A percentile compares a stretch with the other conserved stretches of the same genome.
These are phyloP conservation scores for Debaryomyces udenii DNA, from an alignment of 1,139 yeast genomes.

Conservation along the genomic window DNA sequence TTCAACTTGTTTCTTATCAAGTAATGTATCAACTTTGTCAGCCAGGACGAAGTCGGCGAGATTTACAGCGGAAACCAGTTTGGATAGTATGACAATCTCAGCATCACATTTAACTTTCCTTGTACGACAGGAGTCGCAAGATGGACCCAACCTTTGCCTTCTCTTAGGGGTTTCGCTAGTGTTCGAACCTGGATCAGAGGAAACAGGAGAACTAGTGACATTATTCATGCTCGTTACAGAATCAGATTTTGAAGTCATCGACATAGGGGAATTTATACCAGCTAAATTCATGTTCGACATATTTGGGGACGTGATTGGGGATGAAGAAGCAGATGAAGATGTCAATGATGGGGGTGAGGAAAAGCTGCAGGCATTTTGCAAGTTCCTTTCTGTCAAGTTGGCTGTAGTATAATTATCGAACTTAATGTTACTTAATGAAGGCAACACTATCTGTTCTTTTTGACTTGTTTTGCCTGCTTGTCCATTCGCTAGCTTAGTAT, in stretches of 20 bases:
- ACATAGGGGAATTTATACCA: conserved; percentile 7
- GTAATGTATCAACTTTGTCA: conserved; percentile 8
- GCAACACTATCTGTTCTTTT: conserved; percentile 19
- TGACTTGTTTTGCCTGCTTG: background rate
- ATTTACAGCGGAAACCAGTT: conserved; percentile 12
- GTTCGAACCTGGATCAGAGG: conserved; percentile 3
- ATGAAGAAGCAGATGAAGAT: conserved; percentile 14
- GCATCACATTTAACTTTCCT: conserved; percentile 79
- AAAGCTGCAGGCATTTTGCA: conserved; percentile 12
- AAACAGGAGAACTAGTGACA: conserved; percentile 1
- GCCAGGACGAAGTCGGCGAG: conserved; percentile 4
- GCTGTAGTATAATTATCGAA: conserved; percentile 6
- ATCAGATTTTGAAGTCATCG: conserved; percentile 6
- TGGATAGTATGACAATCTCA: conserved; percentile 41
- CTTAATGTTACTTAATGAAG: conserved; percentile 17
- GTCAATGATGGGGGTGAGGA: conserved; percentile 20
- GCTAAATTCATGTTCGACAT: conserved; percentile 10
- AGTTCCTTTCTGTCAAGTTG: conserved; percentile 22
- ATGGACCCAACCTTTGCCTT: conserved; percentile 73
- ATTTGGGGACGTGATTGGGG: conserved; percentile 15
- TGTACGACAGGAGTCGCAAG: conserved; percentile 72
- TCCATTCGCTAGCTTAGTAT: conserved; percentile 1
- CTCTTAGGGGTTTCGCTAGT: conserved; percentile 26
- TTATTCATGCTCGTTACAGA: background rate
- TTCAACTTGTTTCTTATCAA: conserved; percentile 9